Base-by-base conservation (phyloP, 2,329 filamentous ascomycete species). In the Ceratocystis alfenasii region DNA sequence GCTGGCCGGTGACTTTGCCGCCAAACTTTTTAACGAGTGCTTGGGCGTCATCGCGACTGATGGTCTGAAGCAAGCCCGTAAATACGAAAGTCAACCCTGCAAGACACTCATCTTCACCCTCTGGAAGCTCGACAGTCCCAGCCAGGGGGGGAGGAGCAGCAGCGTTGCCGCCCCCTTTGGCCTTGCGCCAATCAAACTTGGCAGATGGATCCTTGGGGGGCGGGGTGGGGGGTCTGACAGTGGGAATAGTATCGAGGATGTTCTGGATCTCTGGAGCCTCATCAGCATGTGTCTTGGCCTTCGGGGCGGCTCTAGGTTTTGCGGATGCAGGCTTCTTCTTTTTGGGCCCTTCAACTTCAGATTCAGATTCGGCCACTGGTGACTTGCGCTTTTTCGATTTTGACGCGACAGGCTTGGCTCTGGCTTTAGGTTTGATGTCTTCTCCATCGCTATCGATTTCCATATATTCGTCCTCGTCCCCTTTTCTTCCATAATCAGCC, bases 41-140 rank as follows among this genome's bases (percentile, higher is more conserved):
- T 70, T 92, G 87, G 1, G 85, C 93, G 71, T 96, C 91, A 5
- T 95, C 91, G 68, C 94, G 86, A 57, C 88, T 86, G 66, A 97
- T 83, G 0, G 83, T 86, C 68, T 89, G 83, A 48, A 97, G 79
- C 28, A 96, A 81, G 28, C 94, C 94, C 0, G 95, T 99, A 72
- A 99, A 99, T 33, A 99, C 94, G 72, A 99, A 99, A 0, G 85
- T 88, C 65, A 97, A 80, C 0, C 95, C 94, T 65, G 87, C 86
- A 66, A 99, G 82, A 73, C 94, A 99, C 71, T 96, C 95, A 10
- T 94, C 89, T 64, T 86, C 86, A 6, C 94, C 94, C 22, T 84
- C 82, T 0, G 94, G 94, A 62, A 96, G 77, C 17, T 95, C 90
- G 36, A 80, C 84, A 8, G 81, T 77, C 10, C 84, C 85, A 25